Evolutionary conservation across 2,329 filamentous ascomycete genomes (phyloP), one percentile per base, ranked within the genome.

Genomic region (Colletotrichum orchidophilum): DNA sequence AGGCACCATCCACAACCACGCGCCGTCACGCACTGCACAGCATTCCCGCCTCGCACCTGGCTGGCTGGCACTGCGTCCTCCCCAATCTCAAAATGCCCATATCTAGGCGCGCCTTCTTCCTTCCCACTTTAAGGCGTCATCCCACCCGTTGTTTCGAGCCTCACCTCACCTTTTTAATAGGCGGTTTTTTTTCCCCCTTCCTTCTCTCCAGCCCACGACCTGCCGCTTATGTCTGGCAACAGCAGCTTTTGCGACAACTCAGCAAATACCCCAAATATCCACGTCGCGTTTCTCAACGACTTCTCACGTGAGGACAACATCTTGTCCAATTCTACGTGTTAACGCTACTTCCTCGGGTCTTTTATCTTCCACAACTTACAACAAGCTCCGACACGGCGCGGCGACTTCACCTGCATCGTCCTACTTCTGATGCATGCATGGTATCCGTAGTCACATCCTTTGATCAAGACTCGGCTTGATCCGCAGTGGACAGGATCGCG

Each of bases 401-500:
- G 42, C 58, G 59, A 29, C 27, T n/a, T 18, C 53, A 59, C 21
- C 29, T 69, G 27, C 13, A 58, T 63, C 59, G 21, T 69, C 4
- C 53, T 63, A 33, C 46, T 54, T 46, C 21, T 53, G 63, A 70
- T 63, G 64, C 42, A 63, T 71, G 69, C 64, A 71, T 69, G 69
- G 42, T 63, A n/a, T n/a, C n/a, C n/a, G n/a, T n/a, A 69, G 64
- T 68, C 42, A 64, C 65, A 46, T 63, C 58, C 64, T 59, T 50
- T 54, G 29, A 69, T 42, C 33, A 71, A 63, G 64, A 71, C 69
- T 69, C 64, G 65, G 59, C 64, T 57, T 71, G 65, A 71, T 71
- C 69, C 69, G 59, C 65, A 71, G 64, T 71, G 69, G 69, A 71
- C 64, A 55, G 64, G 64, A 63, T 71, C 69, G 59, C 65, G 69